These are phyloP conservation scores for Trichoderma afroharzianum DNA, from an alignment of 2,329 filamentous ascomycete genomes.

Conservation along the genomic window DNA sequence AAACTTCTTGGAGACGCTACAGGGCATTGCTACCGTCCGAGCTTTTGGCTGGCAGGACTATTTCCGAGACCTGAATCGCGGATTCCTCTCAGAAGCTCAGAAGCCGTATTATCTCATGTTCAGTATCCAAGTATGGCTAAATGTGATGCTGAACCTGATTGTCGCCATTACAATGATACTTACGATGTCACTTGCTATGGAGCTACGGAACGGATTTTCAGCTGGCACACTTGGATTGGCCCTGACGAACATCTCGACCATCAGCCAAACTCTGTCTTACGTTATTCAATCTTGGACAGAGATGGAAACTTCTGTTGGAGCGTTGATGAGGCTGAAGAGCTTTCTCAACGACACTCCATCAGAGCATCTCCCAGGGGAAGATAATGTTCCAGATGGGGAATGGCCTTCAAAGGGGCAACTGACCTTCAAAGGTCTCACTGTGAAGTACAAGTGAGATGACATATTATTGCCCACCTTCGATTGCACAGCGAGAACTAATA, in stretches of 20 bases:
- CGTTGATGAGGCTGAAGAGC: conserved; percentile 33
- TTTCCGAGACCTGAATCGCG: neutral
- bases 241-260: neutral
- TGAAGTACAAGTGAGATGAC: too few relatives aligned
- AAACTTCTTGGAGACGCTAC: conserved; percentile 32
- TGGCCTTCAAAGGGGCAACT: too few relatives aligned
- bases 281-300: conserved; percentile 29
- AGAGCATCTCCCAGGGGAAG: conserved; percentile 20
- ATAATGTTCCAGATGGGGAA: too few relatives aligned
- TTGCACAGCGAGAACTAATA: too few relatives aligned
- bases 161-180: neutral
- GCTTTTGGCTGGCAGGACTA: conserved; percentile 47
- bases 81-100: neutral
- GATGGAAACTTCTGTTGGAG: conserved; percentile 36
- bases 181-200: neutral
- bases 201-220: neutral
- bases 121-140: neutral
- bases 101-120: neutral
- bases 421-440: too few relatives aligned
- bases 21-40: conserved; percentile 47
- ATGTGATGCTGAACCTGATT: neutral
- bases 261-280: neutral
- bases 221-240: neutral
- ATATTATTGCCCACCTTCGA: too few relatives aligned
- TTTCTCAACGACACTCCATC: conserved; percentile 28